Base-by-base conservation (phyloP, 306 rosid species). In the Prunus kanzakura region DNA sequence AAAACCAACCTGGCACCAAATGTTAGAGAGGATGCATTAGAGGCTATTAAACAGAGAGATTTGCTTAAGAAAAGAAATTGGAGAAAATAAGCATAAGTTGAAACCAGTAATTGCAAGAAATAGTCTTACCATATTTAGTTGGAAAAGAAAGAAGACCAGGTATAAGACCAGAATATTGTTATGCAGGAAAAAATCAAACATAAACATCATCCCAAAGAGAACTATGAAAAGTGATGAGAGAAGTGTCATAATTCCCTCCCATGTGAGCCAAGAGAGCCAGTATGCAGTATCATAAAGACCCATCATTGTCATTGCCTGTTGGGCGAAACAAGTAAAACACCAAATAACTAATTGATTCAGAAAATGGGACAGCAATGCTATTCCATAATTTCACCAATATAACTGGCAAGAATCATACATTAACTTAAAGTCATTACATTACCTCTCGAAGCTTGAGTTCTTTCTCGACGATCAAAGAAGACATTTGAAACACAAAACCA, bases 381-480 rank as follows among this genome's bases (percentile, higher is more conserved):
- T 47, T 22, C 54, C 54, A 15, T 49, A 49, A 51, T 15, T 49
- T 13, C 14, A 49, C 54, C 54, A 49, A 49, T 49, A 14, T 11
- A 49, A 49, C 54, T 49, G 45, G 54, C 18, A 6, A 25, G 35
- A 46, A 61, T 16, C 56, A 73, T 15, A 10, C 58, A 73, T 61
- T 27, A 41, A 43, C 16, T 3, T 41, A 0, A 32, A 32, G 30
- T 27, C 9, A 38, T 38, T 60, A 4, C 32, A 60, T 73, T 15
- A 92, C 97, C 97, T 92, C 93, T 67, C 96, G 91, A 85, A 92
- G 96, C 84, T 88, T 92, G 71, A 90, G 95, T 74, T 92, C 97
- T 78, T 87, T 92, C 76, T 92, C 97, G 11, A 91, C 81, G 47
- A 92, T 87, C 85, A 90, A 84, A 67, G 93, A 87, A 77, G 89